Conservation (phyloP, 345 rosid genomes). For the Ceriops tagal region DNA sequence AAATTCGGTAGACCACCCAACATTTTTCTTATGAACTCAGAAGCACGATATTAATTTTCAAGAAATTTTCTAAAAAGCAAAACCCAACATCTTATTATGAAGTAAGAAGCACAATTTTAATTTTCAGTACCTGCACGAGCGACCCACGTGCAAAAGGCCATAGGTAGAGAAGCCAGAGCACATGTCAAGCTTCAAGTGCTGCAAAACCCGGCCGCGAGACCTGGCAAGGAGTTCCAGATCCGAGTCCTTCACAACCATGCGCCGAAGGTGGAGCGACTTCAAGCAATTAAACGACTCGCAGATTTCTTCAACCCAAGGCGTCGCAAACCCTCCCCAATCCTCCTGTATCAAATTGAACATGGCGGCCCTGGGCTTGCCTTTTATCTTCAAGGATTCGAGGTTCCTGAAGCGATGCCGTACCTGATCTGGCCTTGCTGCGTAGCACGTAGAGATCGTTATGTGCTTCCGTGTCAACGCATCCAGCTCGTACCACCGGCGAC, state of each 20-base stretch:
- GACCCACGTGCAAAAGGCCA: slow-evolving; percentile 67
- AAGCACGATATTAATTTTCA: too few species aligned
- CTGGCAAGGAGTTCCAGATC: slow-evolving; percentile 64
- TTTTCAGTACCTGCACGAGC: slow-evolving; percentile 61
- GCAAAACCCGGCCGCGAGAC: slow-evolving; percentile 44
- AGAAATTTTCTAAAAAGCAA: too few species aligned
- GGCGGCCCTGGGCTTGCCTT: slow-evolving; percentile 93
- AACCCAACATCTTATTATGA: too few species aligned
- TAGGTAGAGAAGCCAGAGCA: slow-evolving; percentile 88
- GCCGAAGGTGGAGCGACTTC: slow-evolving; percentile 63
- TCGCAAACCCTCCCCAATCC: slow-evolving; percentile 85
- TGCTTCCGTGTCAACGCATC: slow-evolving; percentile 81
- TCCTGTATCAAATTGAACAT: slow-evolving; percentile 91
- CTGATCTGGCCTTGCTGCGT: slow-evolving; percentile 68
- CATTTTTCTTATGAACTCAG: neutral
- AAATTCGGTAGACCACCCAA: neutral
- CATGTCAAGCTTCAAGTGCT: slow-evolving; percentile 68
- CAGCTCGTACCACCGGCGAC: slow-evolving; percentile 64
- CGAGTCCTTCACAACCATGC: slow-evolving; percentile 80
- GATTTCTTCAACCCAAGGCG: slow-evolving; percentile 74
- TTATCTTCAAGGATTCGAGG: slow-evolving; percentile 74
- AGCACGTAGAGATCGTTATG: slow-evolving; percentile 76
- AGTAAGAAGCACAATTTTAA: neutral
- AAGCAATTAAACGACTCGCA: slow-evolving; percentile 45
- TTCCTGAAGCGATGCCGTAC: slow-evolving; percentile 52